These are phyloP conservation scores for Exophiala sideris DNA, from an alignment of 2,329 filamentous ascomycete genomes.

Conservation along the genomic window DNA sequence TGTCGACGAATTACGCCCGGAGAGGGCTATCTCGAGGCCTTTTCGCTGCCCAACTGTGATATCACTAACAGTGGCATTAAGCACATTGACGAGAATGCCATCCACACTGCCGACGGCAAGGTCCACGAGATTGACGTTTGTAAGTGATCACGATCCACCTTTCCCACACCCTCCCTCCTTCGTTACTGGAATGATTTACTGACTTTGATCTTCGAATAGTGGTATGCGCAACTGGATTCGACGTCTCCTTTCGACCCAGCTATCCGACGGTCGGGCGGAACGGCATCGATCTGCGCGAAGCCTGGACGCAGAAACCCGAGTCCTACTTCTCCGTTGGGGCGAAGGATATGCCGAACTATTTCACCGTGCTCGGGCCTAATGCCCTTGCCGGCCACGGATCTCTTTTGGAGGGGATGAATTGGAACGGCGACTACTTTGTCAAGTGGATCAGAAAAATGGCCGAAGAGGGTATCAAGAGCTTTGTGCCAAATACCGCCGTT, in stretches of 20 bases:
- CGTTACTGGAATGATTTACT: background rate
- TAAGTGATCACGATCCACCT: conserved; percentile 3
- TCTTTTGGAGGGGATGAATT: conserved; percentile 27
- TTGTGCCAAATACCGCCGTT: conserved; percentile 31
- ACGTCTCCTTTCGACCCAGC: conserved; percentile 39
- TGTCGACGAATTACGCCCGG: conserved; percentile 23
- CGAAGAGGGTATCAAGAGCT: conserved; percentile 33
- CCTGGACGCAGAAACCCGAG: conserved; percentile 37
- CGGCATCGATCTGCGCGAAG: conserved; percentile 40
- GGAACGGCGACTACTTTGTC: conserved; percentile 31
- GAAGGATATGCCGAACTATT: conserved; percentile 34
- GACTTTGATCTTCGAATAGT: background rate
- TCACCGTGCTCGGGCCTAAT: conserved; percentile 32
- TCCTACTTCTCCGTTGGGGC: conserved; percentile 30
- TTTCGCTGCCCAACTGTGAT: conserved; percentile 31
- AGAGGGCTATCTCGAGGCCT: conserved; percentile 32
- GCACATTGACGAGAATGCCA: conserved; percentile 34
- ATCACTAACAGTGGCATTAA: conserved; percentile 31
- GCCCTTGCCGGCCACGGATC: conserved; percentile 32
- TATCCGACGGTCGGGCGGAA: conserved; percentile 40
- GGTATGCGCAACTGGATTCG: conserved; percentile 26
- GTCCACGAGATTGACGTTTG: conserved; percentile 31
- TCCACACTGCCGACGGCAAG: conserved; percentile 31
- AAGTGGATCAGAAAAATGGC: conserved; percentile 34
- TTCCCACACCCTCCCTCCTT: background rate